Percentiles rank a stretch among this genome's conserved stretches.
phyloP scores from a whole-genome alignment of 2,329 filamentous ascomycete genomes.

The Aaosphaeria arxii region DNA sequence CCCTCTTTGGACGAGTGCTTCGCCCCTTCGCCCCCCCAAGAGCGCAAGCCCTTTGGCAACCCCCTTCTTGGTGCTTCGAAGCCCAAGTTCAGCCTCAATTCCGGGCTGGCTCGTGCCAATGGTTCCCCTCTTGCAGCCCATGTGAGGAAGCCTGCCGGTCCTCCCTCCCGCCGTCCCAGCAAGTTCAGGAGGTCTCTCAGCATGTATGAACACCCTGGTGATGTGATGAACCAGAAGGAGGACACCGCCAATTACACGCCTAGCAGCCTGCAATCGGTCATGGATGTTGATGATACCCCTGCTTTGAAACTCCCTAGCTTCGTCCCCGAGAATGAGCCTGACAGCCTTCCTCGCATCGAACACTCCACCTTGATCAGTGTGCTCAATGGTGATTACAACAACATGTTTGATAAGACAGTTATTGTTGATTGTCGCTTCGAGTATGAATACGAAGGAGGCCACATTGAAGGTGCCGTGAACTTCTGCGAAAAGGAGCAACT shows the following conservation, averaged over 20 bases:
- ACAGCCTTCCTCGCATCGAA: conserved; percentile 84
- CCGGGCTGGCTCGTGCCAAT: conserved; percentile 57
- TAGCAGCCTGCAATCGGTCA: conserved; percentile 67
- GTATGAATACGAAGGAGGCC: conserved; percentile 96
- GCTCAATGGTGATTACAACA: conserved; percentile 77
- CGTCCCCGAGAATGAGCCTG: conserved; percentile 72
- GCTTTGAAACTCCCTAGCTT: conserved; percentile 80
- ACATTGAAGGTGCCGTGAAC: conserved; percentile 91
- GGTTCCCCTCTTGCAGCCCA: conserved; percentile 70
- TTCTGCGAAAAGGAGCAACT: conserved; percentile 95
- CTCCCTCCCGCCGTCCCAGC: conserved; percentile 69
- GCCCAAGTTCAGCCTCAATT: conserved; percentile 63
- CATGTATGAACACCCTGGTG: conserved; percentile 94
- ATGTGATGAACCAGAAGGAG: conserved; percentile 69
- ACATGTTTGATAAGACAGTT: conserved; percentile 74
- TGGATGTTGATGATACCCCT: conserved; percentile 77
- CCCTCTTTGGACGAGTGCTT: conserved; percentile 79
- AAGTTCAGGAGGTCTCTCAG: conserved; percentile 86
- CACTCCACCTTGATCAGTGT: conserved; percentile 81
- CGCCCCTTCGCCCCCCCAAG: conserved; percentile 72
- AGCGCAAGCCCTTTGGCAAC: conserved; percentile 58
- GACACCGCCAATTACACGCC: conserved; percentile 63
- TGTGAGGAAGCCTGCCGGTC: conserved; percentile 59
- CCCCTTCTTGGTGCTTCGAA: conserved; percentile 56
- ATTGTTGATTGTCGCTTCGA: conserved; percentile 97